Evolutionary conservation across 208 protist species (phyloP), one percentile per base, ranked within the genome.

Genomic region (Leishmania arabica): DNA sequence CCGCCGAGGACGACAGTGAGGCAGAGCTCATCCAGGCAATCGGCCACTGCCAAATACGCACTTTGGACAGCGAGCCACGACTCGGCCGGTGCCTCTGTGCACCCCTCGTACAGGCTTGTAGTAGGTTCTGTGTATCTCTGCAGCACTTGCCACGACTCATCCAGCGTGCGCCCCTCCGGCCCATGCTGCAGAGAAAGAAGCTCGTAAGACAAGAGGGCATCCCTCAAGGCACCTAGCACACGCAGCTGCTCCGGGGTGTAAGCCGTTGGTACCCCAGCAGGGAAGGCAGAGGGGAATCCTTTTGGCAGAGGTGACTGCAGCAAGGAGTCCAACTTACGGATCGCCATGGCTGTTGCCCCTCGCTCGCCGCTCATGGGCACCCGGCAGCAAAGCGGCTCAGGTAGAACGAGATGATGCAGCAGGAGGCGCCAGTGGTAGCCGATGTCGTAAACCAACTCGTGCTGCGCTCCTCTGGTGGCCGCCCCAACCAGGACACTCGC

Each of bases 1-100:
- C 56, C 31, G 1, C 80, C 88, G 15, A 91, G 54, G 42, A 89
- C 51, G 3, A 87, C 88, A 15, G 88, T 89, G 27, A 75, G 60
- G 53, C 88, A 87, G 6, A 91, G 80, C 79, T 87, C 82, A 58
- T 87, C 85, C 47, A 89, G 27, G 62, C 88, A 89, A 21, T 79
- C 42, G 1, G 79, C 83, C 60, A 89, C 11, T 11, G 84, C 78
- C 37, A 79, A 5, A 64, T 82, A 91, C 1, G 88, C 82, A 73
- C 79, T 84, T 37, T 83, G 85, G 24, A 89, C 75, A 42, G 80
- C 65, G 53, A 86, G 72, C 73, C 80, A 85, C 56, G 86, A 80
- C 80, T 91, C 88, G 2, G 60, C 54, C 11, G 82, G 47, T 17
- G 17, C 47, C n/a, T 68, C 62, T 9, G 76, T 56, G 31, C n/a